Evolutionary conservation across 345 rosid species (phyloP), one percentile per base, ranked within the genome.

Genomic region (Ceriops decandra): DNA sequence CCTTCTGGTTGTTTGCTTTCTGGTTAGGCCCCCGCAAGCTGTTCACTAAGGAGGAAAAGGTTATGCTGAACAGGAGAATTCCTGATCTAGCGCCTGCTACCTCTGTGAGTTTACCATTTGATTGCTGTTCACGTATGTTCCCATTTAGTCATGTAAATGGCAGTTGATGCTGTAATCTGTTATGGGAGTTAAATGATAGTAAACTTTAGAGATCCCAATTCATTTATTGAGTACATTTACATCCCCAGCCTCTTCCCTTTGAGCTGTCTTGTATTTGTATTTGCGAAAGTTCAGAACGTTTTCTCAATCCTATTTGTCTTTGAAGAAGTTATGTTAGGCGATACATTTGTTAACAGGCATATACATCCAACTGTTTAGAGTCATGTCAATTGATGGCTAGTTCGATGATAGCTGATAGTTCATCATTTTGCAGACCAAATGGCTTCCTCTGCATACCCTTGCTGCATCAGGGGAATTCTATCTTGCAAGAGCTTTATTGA

Each of bases 401-500:
- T 56, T 56, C 13, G 9, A 7, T 33, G 7, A 7, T 33, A 33
- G 36, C 9, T 6, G 36, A 33, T 33, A 33, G 30, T 56, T 56
- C 26, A 9, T 27, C 30, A 24, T 32, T 27, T 38, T 52, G 71
- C 66, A 73, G 76, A 61, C 13, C 19, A 91, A 95, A 79, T 91
- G 99, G 99, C 82, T 88, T 19, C 95, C 96, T 62, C 79, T 95
- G 68, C 96, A 95, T 79, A 82, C 97, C 16, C 86, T 91, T 66
- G 96, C 95, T 58, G 97, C 96, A 38, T 82, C 89, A 1, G 98
- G 98, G 63, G 97, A 93, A 78, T 91, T 88, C 81, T 85, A 85
- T 74, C 87, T 91, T 53, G 57, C 85, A 78, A 84, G 85, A 81
- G 76, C 86, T 66, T 87, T 91, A 77, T 78, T 93, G 69, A 95